Evolutionary conservation across 2,329 filamentous ascomycete species (phyloP).

Genomic region (Metarhizium album): DNA sequence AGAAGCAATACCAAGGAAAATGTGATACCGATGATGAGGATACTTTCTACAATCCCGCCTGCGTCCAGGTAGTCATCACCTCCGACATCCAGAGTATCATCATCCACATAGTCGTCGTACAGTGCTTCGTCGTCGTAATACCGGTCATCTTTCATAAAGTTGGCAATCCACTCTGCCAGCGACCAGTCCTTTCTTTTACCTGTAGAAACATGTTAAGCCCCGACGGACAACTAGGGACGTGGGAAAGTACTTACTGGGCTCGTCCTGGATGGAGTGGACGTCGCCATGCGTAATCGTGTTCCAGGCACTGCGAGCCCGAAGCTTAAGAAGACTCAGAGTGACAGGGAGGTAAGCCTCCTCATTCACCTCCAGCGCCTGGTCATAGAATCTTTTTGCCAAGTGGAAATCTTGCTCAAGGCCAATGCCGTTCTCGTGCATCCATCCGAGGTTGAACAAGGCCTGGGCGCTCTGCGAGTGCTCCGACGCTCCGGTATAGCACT

Average conservation of each 20-base stretch:
- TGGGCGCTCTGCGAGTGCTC: constrained; percentile 89
- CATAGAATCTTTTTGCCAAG: constrained; percentile 91
- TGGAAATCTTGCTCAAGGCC: constrained; percentile 93
- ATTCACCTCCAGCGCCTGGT: constrained; percentile 83
- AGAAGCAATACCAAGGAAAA: constrained; percentile 65
- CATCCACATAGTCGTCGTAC: constrained; percentile 42
- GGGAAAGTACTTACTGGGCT: constrained; percentile 52
- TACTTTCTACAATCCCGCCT: constrained; percentile 71
- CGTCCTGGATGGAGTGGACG: constrained; percentile 84
- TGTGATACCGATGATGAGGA: constrained; percentile 72
- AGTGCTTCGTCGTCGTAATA: constrained; percentile 49
- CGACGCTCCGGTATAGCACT: constrained; percentile 85
- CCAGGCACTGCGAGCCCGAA: constrained; percentile 82
- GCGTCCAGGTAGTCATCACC: constrained; percentile 55
- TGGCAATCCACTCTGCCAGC: constrained; percentile 73
- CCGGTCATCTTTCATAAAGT: constrained; percentile 66
- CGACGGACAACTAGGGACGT: not conserved
- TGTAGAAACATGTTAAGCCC: constrained; percentile 27
- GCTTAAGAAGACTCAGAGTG: constrained; percentile 74
- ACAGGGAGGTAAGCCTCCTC: constrained; percentile 90
- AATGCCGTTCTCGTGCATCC: constrained; percentile 98
- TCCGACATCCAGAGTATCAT: constrained; percentile 44
- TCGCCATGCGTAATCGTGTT: constrained; percentile 85
- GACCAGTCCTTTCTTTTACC: constrained; percentile 64
- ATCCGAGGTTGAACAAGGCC: constrained; percentile 92